Base-by-base conservation (phyloP, 768 basidiomycete genomes). In the Trametes cubensis region DNA sequence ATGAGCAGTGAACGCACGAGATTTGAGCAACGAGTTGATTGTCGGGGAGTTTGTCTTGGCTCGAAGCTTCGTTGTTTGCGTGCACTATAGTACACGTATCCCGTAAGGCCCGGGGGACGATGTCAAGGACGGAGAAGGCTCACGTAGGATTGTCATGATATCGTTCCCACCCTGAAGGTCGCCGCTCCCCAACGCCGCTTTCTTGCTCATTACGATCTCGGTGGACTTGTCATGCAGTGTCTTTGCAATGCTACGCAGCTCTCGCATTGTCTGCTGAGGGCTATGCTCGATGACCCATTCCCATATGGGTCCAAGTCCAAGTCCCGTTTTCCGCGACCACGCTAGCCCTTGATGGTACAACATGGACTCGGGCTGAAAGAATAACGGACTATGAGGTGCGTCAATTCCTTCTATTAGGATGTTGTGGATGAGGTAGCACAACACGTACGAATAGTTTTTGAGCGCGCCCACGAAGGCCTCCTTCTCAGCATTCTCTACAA, bases 121-220 rank as follows among this genome's bases (percentile, higher is more conserved):
- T 34, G 34, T 34, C 34, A 34, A 34, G 7, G 10, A 25, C 14
- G 17, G 25, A 23, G 6, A 34, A 7, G 21, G 66, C 77, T 53
- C 62, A 82, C 81, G 71, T n/a, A 82, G 65, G 41, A 81, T 73
- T 55, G 76, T 81, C 58, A 82, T 74, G 34, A 84, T 75, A 63
- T 82, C 81, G 39, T 79, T 78, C 10, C 77, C 77, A 50, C 68
- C 67, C 1, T 40, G 58, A 10, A n/a, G 5, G 5, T 76, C 44
- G 23, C 62, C 68, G 25, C 46, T 42, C 11, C 55, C 44, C 76
- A 65, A 30, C 54, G 73, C 73, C 25, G 55, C 59, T 54, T 76
- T 72, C 64, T 80, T 80, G 50, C 72, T 66, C 51, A 71, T 64
- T 47, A 83, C 66, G 40, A 84, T 80, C 4, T 69, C 68, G 39